Percentiles rank a stretch among this genome's conserved stretches.
These are phyloP conservation scores for Pyropia yezoensis DNA, from an alignment of 23 red algal species.

Conservation along the genomic window DNA sequence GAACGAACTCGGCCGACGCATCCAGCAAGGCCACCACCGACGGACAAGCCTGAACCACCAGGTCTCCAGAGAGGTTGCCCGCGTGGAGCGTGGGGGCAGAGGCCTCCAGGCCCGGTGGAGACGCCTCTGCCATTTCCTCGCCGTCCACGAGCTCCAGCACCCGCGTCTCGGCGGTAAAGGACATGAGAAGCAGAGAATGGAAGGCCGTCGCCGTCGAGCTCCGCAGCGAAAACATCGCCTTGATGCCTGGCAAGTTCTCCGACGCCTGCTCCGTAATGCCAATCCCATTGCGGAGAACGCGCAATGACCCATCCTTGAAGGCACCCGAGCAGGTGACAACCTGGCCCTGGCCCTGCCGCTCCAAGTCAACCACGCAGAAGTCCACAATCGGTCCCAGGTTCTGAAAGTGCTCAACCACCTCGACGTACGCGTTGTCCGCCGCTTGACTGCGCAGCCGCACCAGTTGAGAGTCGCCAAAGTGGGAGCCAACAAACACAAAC, in stretches of 20 bases:
- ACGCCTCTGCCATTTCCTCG: slow-evolving; percentile 70
- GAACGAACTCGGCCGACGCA: slow-evolving; percentile 36
- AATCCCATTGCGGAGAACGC: slow-evolving; percentile 93
- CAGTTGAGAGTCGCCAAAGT: slow-evolving; percentile 77
- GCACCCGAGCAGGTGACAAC: slow-evolving; percentile 93
- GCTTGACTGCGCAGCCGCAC: slow-evolving; percentile 41
- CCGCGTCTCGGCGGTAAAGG: slow-evolving; percentile 77
- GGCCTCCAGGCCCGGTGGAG: slow-evolving; percentile 53
- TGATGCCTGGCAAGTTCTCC: slow-evolving; percentile 73
- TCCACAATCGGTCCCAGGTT: slow-evolving; percentile 91
- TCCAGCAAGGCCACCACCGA: slow-evolving; percentile 48
- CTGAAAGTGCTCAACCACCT: slow-evolving; percentile 75
- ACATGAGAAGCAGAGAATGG: slow-evolving; percentile 62
- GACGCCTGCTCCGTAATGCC: slow-evolving; percentile 85
- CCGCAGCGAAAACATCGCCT: slow-evolving; percentile 80
- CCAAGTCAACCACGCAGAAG: slow-evolving; percentile 78
- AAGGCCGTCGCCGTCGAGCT: slow-evolving; percentile 28
- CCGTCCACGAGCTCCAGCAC: slow-evolving; percentile 58
- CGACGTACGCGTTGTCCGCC: slow-evolving; percentile 17
- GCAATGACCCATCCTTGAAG: slow-evolving; percentile 69
- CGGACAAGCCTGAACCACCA: slow-evolving; percentile 65
- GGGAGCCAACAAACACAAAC: slow-evolving; percentile 81
- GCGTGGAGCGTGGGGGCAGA: slow-evolving; percentile 49
- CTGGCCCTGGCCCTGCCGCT: slow-evolving; percentile 67
- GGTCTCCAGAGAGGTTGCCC: slow-evolving; percentile 51